Evolutionary conservation across 495 filamentous ascomycete species (phyloP), one percentile per base, ranked within the genome.

Genomic region (Talaromyces wortmannii): DNA sequence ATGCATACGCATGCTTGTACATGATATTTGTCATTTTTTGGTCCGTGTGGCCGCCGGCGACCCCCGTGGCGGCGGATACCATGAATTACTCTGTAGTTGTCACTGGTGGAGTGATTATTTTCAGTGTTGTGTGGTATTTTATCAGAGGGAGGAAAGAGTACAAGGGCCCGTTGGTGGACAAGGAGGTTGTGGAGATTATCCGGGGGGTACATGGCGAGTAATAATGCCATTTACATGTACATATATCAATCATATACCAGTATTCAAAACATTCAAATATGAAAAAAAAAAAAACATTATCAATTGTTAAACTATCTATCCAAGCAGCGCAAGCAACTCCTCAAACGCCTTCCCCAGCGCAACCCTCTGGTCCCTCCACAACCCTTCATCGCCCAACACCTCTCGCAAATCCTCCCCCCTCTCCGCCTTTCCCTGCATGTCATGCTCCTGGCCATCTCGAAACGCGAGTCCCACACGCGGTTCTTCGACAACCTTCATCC

Each of bases 1-100:
- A 53, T 32, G 42, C 42, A 2, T 53, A 53, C 11, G 52, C 52
- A 10, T 48, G 72, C 6, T 55, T 67, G 11, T 58, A 59, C 4
- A 60, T 64, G 43, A 36, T 63, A 0, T 71, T 73, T 45, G 60
- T 69, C 3, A 62, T 78, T 12, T 73, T 79, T 47, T 79, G 75
- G 67, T 62, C 66, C 45, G 73, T 72, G 49, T 79, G 77, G 58
- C 77, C 76, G 2, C 64, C 56, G 0, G 53, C 63, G 1, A 61
- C 63, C 8, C 67, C 67, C 0, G 67, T 79, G 10, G 67, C 67
- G 1, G 59, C 62, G 7, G 53, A 69, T 5, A 80, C 69, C 29
- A 79, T 83, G 66, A 83, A 84, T 58, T 84, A 69, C 66, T 59
- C 59, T 17, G 65, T 75, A 6, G 64, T 79, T 12, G 73, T 80